A percentile compares a stretch with the other conserved stretches of the same genome.
These are phyloP conservation scores for Strigomonas culicis DNA, from an alignment of 208 protist genomes.

Conservation along the genomic window DNA sequence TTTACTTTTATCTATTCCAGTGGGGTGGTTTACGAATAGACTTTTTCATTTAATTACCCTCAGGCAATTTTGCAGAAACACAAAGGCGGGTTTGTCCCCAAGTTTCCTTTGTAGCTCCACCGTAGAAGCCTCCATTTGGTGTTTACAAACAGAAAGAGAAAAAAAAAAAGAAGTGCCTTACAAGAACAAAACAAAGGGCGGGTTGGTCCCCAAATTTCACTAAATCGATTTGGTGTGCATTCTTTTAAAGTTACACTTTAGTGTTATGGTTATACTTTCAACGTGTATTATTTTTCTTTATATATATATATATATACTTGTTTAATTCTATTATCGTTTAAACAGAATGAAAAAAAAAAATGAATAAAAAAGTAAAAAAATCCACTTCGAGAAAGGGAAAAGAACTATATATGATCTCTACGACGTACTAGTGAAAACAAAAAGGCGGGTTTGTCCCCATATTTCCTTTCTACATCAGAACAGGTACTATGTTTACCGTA, in stretches of 20 bases:
- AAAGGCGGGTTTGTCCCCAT: constrained; percentile 29
- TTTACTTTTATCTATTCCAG: not conserved
- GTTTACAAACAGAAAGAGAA: constrained; percentile 9
- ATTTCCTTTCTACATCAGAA: constrained; percentile 13
- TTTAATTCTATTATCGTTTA: constrained; percentile 1
- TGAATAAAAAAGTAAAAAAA: not conserved
- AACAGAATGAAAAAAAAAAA: constrained; percentile 15
- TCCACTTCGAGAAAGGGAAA: not conserved
- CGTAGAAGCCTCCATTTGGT: not conserved
- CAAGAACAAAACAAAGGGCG: too few relatives aligned
- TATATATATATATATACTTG: constrained; percentile 16
- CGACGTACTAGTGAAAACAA: not conserved
- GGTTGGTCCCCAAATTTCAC: too few relatives aligned
- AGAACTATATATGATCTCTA: too few relatives aligned
- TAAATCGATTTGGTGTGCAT: not conserved
- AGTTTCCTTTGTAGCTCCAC: constrained; percentile 6
- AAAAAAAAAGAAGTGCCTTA: constrained; percentile 9
- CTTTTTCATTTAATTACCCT: constrained; percentile 1
- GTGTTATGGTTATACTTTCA: not conserved
- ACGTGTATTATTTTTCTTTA: constrained; percentile 5
- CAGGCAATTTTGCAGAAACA: constrained; percentile 3
- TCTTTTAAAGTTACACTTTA: not conserved
- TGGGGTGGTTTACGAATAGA: not conserved
- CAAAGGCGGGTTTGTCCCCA: constrained; percentile 20
- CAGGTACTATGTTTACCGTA: not conserved